Evolutionary conservation across 371 early-diverging fungal species (phyloP).

Genomic region (Amoeboradix gromovi): DNA sequence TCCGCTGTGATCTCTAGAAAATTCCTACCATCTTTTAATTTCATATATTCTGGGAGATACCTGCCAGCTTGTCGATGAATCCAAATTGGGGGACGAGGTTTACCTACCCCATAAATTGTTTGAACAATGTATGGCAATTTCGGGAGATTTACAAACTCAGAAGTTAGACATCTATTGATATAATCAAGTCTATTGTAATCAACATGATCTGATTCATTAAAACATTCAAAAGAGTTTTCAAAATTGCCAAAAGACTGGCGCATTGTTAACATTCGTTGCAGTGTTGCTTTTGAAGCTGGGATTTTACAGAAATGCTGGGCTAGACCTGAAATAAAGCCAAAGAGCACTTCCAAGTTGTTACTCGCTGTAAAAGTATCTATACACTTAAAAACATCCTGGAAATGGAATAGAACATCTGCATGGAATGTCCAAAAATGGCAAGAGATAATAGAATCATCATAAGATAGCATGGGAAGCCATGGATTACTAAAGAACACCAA

Average conservation of each 20-base stretch:
- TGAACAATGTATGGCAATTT: not conserved
- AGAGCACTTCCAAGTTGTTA: not conserved
- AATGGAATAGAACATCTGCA: not conserved
- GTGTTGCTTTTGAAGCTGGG: not conserved
- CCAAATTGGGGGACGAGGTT: conserved; percentile 42
- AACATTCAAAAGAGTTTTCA: not conserved
- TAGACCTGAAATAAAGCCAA: not conserved
- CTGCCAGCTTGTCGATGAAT: conserved; percentile 94
- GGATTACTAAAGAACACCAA: not conserved
- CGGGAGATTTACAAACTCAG: not conserved
- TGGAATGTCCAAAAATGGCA: not conserved
- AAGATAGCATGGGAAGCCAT: not conserved
- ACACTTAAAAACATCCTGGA: not conserved
- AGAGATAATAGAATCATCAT: not conserved
- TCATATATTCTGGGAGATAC: conserved; percentile 53
- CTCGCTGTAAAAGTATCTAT: not conserved
- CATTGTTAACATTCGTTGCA: not conserved
- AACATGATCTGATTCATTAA: not conserved
- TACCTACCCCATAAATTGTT: not conserved
- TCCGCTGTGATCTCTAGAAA: conserved; percentile 56
- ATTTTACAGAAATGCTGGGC: not conserved
- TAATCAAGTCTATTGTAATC: not conserved
- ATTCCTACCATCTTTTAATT: conserved; percentile 18
- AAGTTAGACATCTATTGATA: not conserved
- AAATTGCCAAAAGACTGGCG: not conserved